These are phyloP conservation scores for Boletellus ananiceps DNA, from an alignment of 768 basidiomycete species.

Conservation along the genomic window DNA sequence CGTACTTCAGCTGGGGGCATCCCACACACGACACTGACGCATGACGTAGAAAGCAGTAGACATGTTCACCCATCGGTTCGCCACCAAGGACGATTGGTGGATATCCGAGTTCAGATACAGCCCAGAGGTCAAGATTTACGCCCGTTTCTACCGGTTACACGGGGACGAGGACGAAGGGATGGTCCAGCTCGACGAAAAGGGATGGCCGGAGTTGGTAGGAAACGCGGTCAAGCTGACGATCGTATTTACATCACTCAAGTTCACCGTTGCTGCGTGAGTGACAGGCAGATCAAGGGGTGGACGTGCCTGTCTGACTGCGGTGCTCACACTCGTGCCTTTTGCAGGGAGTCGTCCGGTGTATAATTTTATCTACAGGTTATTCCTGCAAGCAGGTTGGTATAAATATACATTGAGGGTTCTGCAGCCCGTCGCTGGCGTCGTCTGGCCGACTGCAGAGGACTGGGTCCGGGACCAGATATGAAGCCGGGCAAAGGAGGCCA, in stretches of 20 bases:
- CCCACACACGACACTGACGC: constrained; percentile 9
- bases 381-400: too few relatives aligned
- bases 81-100: constrained; percentile 35
- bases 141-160: constrained; percentile 30
- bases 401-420: too few relatives aligned
- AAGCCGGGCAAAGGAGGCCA: too few relatives aligned
- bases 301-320: neutral
- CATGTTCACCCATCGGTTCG: constrained; percentile 31
- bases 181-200: constrained; percentile 30
- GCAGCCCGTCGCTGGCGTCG: neutral
- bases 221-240: constrained; percentile 31
- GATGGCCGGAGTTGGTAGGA: constrained; percentile 31
- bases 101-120: constrained; percentile 32
- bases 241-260: constrained; percentile 33
- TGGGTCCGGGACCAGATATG: too few relatives aligned
- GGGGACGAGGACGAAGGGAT: constrained; percentile 32
- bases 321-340: neutral
- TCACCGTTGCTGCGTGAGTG: constrained; percentile 30
- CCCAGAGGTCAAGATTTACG: constrained; percentile 32
- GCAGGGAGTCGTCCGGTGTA: constrained; percentile 25
- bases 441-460: neutral
- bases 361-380: constrained; percentile 6
- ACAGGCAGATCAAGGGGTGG: neutral
- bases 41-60: constrained; percentile 26
- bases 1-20: constrained; percentile 3